A percentile compares a stretch with the other conserved stretches of the same genome.
These are phyloP conservation scores for Melaleuca alternifolia DNA, from an alignment of 345 rosid species.

Conservation along the genomic window DNA sequence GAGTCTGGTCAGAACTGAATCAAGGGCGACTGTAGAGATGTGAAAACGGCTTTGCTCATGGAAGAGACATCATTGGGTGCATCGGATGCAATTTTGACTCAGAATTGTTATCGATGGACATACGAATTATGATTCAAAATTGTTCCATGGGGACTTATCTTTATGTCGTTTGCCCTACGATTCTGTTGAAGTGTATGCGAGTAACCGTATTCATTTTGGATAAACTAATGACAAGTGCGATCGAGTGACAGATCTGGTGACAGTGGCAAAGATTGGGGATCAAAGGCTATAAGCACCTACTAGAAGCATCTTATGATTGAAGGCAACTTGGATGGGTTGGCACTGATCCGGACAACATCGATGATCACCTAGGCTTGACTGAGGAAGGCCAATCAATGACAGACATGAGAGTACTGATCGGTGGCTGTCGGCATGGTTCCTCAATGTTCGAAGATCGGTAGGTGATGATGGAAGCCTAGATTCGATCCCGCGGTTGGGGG, in stretches of 20 bases:
- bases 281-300: background rate
- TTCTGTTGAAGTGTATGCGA: background rate
- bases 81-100: background rate
- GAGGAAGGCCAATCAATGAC: background rate
- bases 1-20: background rate
- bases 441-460: background rate
- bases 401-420: accelerated
- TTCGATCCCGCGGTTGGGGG: no score
- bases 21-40: background rate
- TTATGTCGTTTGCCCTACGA: background rate
- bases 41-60: background rate
- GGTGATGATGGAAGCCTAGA: background rate
- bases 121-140: no score
- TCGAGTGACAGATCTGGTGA: background rate
- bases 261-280: background rate
- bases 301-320: background rate
- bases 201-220: background rate
- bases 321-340: background rate
- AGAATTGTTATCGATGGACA: background rate
- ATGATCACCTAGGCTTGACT: background rate
- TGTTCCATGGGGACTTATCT: background rate
- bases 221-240: background rate
- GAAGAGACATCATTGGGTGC: background rate
- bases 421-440: background rate
- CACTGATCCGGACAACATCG: background rate